Base-by-base conservation (phyloP, 1,284 basidiomycete genomes). In the Moesziomyces parantarcticus region DNA sequence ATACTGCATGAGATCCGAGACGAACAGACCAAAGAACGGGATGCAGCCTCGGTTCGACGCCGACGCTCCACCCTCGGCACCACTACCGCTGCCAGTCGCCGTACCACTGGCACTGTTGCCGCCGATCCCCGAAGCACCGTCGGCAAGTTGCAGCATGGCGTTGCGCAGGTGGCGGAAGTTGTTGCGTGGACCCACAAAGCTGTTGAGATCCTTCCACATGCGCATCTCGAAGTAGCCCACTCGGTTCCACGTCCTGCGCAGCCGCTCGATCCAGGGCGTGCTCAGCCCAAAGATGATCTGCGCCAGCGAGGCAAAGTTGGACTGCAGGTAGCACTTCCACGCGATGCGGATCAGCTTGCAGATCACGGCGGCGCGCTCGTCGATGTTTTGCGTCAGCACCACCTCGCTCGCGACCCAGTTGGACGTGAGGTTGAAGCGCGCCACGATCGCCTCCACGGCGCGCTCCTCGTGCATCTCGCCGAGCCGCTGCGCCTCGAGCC, bases 261-360 rank as follows among this genome's bases (percentile, higher is more conserved):
- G 90, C 3, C 90, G 89, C 75, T 86, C 86, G 5, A 94, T 90
- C 88, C 89, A 91, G 9, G 90, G 89, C 65, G 88, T 90, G 53
- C 89, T 88, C 42, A 97, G 86, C 3, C 91, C 93, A 20, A 90
- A 88, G 54, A 96, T 89, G 68, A 96, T 90, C 45, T 93, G 92
- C 1, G 91, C 89, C 46, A 95, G 82, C 1, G 91, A 90, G 67
- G 90, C 89, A 85, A 92, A 93, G 85, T 92, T 95, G 80, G 88
- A 90, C 71, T 90, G 86, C 44, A 87, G 86, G 82, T 94, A 96
- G 56, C 91, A 90, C 89, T 93, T 93, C 93, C 91, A 93, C 46
- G 93, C 93, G 64, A 96, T 86, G 32, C 92, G 89, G 74, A 96
- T 91, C 80, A 95, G 90, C 85, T 94, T 94, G 65, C 86, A 87